Evolutionary conservation across 306 rosid genomes (phyloP).

Genomic region (Vigna hirtella): DNA sequence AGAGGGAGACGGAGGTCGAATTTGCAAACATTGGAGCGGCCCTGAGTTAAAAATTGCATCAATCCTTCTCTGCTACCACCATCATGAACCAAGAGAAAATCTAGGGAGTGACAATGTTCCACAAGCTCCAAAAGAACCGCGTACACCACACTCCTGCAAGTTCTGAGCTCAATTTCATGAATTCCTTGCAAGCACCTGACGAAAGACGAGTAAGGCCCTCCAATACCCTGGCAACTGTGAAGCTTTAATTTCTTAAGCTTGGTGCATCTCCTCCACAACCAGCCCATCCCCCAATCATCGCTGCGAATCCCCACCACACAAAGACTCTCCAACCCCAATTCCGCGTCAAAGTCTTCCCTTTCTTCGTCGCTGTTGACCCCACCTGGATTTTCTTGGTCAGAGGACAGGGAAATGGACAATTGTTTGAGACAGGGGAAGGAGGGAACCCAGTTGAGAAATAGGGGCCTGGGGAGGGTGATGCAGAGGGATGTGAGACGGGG

Average conservation of each 20-base stretch:
- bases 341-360: constrained; percentile 45
- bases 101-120: constrained; percentile 59
- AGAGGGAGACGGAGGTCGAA: constrained; percentile 86
- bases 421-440: constrained; percentile 61
- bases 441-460: constrained; percentile 63
- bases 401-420: constrained; percentile 49
- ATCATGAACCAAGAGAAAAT: constrained; percentile 76
- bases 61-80: constrained; percentile 85
- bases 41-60: constrained; percentile 57
- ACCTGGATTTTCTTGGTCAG: constrained; percentile 18
- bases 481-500: constrained; percentile 63
- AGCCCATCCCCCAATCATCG: constrained; percentile 69
- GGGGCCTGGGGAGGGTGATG: constrained; percentile 67
- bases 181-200: constrained; percentile 60
- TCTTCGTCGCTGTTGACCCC: constrained; percentile 43
- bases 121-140: constrained; percentile 64
- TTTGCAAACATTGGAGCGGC: constrained; percentile 52
- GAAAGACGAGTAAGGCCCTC: constrained; percentile 70
- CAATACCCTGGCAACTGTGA: constrained; percentile 72
- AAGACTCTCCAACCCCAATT: constrained; percentile 63
- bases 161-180: constrained; percentile 70
- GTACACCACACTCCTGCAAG: constrained; percentile 82
- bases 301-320: constrained; percentile 65
- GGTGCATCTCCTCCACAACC: constrained; percentile 78
- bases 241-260: constrained; percentile 66